phyloP scores from a whole-genome alignment of 1,284 basidiomycete species.

The Rhodotorula sp. region DNA sequence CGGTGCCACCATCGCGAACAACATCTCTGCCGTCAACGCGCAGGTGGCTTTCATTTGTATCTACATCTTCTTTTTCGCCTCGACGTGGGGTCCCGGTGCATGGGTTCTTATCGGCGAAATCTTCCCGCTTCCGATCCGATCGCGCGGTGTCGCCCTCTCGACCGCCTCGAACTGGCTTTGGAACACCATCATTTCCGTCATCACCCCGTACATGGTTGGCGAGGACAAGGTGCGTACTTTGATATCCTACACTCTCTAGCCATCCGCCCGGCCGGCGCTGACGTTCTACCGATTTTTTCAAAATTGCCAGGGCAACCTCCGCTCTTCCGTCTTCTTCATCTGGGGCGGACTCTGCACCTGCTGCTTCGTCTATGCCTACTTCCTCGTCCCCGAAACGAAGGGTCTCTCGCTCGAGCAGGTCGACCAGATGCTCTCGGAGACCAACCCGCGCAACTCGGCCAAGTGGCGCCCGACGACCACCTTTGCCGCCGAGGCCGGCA shows the following conservation, averaged over 20 bases:
- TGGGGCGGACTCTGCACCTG: conserved; percentile 44
- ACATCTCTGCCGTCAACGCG: conserved; percentile 43
- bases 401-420: conserved; percentile 51
- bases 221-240: conserved; percentile 10
- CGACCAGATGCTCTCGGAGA: conserved; percentile 46
- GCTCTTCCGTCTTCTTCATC: conserved; percentile 46
- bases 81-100: conserved; percentile 45
- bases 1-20: conserved; percentile 35
- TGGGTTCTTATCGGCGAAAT: conserved; percentile 42
- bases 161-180: conserved; percentile 50
- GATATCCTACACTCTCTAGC: neutral
- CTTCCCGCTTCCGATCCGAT: conserved; percentile 44
- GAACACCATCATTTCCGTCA: conserved; percentile 48
- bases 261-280: neutral
- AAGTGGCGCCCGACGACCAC: conserved; percentile 42
- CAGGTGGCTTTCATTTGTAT: conserved; percentile 48
- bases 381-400: conserved; percentile 49
- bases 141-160: conserved; percentile 46
- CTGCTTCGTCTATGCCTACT: conserved; percentile 47
- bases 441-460: conserved; percentile 39
- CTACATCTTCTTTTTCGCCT: conserved; percentile 47
- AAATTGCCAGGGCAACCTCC: conserved; percentile 34
- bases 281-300: neutral
- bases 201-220: conserved; percentile 41
- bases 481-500: conserved; percentile 23